Evolutionary conservation across 257 asterid species (phyloP), one percentile per base, ranked within the genome.

Genomic region (Plantago elongata): DNA sequence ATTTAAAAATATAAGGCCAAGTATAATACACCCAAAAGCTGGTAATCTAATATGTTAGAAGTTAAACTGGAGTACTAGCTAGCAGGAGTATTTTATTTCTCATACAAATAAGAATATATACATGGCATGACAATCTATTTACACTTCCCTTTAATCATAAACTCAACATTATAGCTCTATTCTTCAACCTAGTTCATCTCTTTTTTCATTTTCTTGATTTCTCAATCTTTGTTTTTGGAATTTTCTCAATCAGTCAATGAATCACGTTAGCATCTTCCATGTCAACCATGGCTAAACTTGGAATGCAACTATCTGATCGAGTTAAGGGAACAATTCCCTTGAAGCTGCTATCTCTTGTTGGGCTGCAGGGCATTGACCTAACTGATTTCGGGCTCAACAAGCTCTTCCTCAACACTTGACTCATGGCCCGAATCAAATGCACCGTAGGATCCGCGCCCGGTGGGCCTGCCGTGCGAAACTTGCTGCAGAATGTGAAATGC

Each of bases 351-450:
- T 54, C 64, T 5, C 73, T 57, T 22, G 74, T 79, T 49, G 97
- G 95, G 75, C 95, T 87, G 45, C 84, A 63, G 9, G 96, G 95
- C 87, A 75, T 57, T 12, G 95, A 88, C 77, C 87, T 58, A 30
- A 72, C 0, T 2, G 75, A 57, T 51, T 81, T 87, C 59, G 94
- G 95, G 70, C 82, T 63, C 49, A 79, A 86, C 67, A 82, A 57
- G 42, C 83, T 75, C 78, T 72, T 74, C 14, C 78, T 74, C 62
- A 84, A 45, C 16, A 84, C 72, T 54, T 75, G 89, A 56, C 75
- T 78, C 93, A 84, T 72, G 59, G 83, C 87, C 73, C 83, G 73
- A 54, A 84, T 84, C 66, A 84, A 54, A 60, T 68, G 85, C 37
- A 72, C 80, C 0, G 89, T 72, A 0, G 89, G 87, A 48, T 85